Evolutionary conservation across 805 yeast genomes (phyloP).

Genomic region (Ogataea nonfermentans): DNA sequence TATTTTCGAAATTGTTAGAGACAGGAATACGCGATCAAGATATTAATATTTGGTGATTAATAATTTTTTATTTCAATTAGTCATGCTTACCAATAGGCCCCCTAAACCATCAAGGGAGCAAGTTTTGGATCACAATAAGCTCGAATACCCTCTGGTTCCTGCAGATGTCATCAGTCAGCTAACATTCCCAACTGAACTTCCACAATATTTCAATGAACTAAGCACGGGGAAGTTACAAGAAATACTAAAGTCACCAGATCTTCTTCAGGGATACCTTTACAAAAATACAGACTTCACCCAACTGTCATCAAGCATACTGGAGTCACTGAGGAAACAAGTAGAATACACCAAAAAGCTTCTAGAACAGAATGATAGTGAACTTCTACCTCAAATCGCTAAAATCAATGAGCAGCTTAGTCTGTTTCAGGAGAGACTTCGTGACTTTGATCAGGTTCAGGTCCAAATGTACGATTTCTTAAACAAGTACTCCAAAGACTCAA

Average conservation of each 20-base stretch:
- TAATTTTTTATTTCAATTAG: not conserved
- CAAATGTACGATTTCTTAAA: conserved; percentile 31
- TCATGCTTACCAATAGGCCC: conserved; percentile 7
- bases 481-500: conserved; percentile 35
- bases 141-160: conserved; percentile 27
- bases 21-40: no score
- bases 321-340: conserved; percentile 39
- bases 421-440: conserved; percentile 20
- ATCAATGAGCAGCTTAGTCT: conserved; percentile 26
- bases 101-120: conserved; percentile 11
- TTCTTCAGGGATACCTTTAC: conserved; percentile 22
- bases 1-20: not conserved
- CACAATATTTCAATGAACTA: conserved; percentile 26
- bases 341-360: conserved; percentile 34
- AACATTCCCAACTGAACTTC: conserved; percentile 14
- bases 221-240: conserved; percentile 23
- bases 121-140: conserved; percentile 17
- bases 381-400: conserved; percentile 19
- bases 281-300: conserved; percentile 14
- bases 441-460: conserved; percentile 25
- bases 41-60: conserved; percentile 2
- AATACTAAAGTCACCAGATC: conserved; percentile 15
- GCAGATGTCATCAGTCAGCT: conserved; percentile 13
- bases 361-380: conserved; percentile 22
- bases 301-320: conserved; percentile 21